Evolutionary conservation across 2,329 filamentous ascomycete genomes (phyloP).

Genomic region (Pseudocercospora pini-densiflorae): DNA sequence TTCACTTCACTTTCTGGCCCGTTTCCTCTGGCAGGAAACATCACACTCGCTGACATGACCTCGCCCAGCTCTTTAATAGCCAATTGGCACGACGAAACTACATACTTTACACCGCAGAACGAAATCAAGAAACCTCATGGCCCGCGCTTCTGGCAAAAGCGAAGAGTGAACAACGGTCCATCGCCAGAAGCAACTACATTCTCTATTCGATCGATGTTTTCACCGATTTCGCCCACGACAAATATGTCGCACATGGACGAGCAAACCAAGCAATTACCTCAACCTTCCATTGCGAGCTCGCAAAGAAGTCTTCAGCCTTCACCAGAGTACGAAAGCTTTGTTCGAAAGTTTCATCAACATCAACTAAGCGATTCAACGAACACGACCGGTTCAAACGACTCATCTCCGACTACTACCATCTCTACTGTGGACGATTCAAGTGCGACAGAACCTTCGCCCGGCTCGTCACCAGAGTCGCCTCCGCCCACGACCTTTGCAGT

Average conservation of each 20-base stretch:
- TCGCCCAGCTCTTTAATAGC: conserved; percentile 36
- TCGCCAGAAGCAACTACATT: conserved; percentile 26
- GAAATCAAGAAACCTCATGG: conserved; percentile 28
- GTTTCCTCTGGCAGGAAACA: neutral
- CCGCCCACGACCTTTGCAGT: conserved; percentile 71
- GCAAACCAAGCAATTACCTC: conserved; percentile 32
- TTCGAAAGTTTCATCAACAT: conserved; percentile 63
- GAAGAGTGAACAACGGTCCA: conserved; percentile 35
- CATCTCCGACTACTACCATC: conserved; percentile 91
- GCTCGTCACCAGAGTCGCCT: conserved; percentile 87
- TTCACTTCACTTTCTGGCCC: neutral
- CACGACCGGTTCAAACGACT: conserved; percentile 83
- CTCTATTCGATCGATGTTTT: conserved; percentile 25
- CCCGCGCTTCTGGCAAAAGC: conserved; percentile 32
- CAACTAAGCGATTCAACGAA: conserved; percentile 79
- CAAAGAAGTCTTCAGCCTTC: conserved; percentile 21
- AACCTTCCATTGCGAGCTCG: conserved; percentile 23
- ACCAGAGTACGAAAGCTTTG: conserved; percentile 33
- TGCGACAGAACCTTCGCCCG: conserved; percentile 86
- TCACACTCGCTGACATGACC: conserved; percentile 32
- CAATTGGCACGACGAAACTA: conserved; percentile 30
- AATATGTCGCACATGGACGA: conserved; percentile 34
- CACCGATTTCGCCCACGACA: conserved; percentile 22
- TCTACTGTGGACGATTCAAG: conserved; percentile 92
- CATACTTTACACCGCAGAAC: conserved; percentile 20